Evolutionary conservation across 441 rosid species (phyloP), one percentile per base, ranked within the genome.

Genomic region (Mallotus repandus): DNA sequence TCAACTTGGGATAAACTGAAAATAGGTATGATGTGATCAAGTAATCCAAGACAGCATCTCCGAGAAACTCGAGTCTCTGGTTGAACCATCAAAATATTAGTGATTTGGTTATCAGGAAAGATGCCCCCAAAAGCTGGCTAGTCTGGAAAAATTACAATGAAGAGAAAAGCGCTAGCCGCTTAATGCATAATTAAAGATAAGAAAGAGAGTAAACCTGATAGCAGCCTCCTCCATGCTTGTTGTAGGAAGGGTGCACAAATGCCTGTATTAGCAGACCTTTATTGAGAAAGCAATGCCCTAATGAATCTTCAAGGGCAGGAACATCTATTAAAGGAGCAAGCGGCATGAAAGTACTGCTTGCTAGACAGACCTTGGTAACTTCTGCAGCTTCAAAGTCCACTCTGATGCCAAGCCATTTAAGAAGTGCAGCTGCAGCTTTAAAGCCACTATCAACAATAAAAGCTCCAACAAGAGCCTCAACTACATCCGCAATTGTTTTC

Each of bases 61-160:
- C 99, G 70, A 96, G 95, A 85, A 96, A 96, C 89, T 96, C 99
- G 84, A 96, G 79, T 85, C 99, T 88, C 99, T 95, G 91, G 63
- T 62, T 48, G 65, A 83, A 80, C 66, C 62, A 73, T 74, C 56
- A 46, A 77, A 74, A 46, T 9, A 76, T 74, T 56, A 75, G 57
- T 53, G 75, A 41, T 59, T 70, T 70, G 63, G 71, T 77, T 76
- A 69, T 72, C 73, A 74, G 67, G 79, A 65, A 41, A 70, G 43
- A 71, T 72, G 46, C 29, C 72, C 61, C 56, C 50, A 71, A 54
- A 29, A 35, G 65, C 56, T 61, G 32, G 67, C 55, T 19, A 72
- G 61, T 32, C n/a, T 43, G 69, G 16, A 49, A 70, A 77, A 53
- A 71, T 14, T 19, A 25, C 25, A 48, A 62, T 63, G 49, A 45